phyloP scores from a whole-genome alignment of 140 eudicot species.

The Senecio squalidus region DNA sequence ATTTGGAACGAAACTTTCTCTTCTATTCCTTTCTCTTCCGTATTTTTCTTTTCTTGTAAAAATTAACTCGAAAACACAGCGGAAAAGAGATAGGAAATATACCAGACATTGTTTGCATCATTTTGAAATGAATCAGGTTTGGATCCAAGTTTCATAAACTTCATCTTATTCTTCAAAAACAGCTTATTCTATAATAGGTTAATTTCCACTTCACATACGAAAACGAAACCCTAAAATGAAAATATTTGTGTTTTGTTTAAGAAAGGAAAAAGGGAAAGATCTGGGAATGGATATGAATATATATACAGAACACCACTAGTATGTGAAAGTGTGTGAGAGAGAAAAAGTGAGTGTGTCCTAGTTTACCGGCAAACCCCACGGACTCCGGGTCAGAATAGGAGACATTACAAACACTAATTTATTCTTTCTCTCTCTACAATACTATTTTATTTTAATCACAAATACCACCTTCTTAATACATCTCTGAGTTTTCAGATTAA shows the following conservation, averaged over 20 bases:
- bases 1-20: too few species aligned
- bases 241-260: background rate
- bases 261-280: conserved; percentile 30
- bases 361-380: conserved; percentile 93
- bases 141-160: conserved; percentile 99
- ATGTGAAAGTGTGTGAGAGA: conserved; percentile 27
- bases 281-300: conserved; percentile 39
- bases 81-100: background rate
- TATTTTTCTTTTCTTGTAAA: too few species aligned
- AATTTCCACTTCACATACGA: conserved; percentile 5
- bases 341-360: conserved; percentile 56
- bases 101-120: conserved; percentile 83
- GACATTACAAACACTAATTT: conserved; percentile 65
- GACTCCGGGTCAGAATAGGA: conserved; percentile 82
- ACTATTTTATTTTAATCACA: background rate
- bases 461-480: conserved; percentile 23
- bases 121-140: conserved; percentile 87
- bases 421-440: conserved; percentile 23
- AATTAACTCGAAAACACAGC: too few species aligned
- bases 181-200: conserved; percentile 19
- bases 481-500: conserved; percentile 16
- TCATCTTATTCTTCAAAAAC: conserved; percentile 61
- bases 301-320: conserved; percentile 43
- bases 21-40: too few species aligned
- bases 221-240: conserved; percentile 20